Conservation (phyloP, 805 yeast genomes). For the Ogataea minuta region DNA sequence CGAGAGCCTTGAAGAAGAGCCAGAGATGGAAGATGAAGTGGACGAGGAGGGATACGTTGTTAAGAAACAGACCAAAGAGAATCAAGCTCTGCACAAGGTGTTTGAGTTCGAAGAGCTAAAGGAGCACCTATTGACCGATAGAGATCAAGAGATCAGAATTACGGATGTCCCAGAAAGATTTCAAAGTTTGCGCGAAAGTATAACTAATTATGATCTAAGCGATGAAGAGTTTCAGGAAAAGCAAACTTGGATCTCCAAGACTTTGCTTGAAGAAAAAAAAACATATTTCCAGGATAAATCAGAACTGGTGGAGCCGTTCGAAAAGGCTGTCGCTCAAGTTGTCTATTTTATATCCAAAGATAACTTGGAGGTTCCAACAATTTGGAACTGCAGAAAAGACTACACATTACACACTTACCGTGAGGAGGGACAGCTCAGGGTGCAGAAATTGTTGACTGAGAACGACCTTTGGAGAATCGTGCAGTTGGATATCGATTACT, state of each 20-base stretch:
- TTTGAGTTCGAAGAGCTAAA: constrained; percentile 93
- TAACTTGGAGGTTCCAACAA: constrained; percentile 86
- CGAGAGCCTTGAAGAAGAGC: constrained; percentile 60
- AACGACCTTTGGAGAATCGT: constrained; percentile 93
- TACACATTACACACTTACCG: constrained; percentile 59
- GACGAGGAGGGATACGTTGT: constrained; percentile 36
- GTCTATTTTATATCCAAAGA: constrained; percentile 74
- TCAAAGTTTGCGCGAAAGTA: constrained; percentile 69
- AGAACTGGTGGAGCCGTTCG: constrained; percentile 49
- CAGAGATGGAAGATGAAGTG: constrained; percentile 34
- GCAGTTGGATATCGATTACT: constrained; percentile 83
- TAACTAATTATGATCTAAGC: constrained; percentile 65
- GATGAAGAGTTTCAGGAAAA: constrained; percentile 70
- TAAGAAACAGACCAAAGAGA: constrained; percentile 33
- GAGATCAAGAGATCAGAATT: constrained; percentile 82
- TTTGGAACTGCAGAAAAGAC: constrained; percentile 94
- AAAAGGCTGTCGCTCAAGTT: constrained; percentile 66
- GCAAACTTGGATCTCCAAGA: constrained; percentile 75
- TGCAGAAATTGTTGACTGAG: constrained; percentile 59
- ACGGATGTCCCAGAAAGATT: constrained; percentile 91
- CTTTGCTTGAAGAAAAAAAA: constrained; percentile 56
- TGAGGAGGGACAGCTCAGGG: constrained; percentile 40
- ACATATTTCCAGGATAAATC: constrained; percentile 37
- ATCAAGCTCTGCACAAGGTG: constrained; percentile 75
- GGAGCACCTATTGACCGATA: constrained; percentile 87